phyloP scores from a whole-genome alignment of 768 basidiomycete genomes.

The Lactifluus rugatus region DNA sequence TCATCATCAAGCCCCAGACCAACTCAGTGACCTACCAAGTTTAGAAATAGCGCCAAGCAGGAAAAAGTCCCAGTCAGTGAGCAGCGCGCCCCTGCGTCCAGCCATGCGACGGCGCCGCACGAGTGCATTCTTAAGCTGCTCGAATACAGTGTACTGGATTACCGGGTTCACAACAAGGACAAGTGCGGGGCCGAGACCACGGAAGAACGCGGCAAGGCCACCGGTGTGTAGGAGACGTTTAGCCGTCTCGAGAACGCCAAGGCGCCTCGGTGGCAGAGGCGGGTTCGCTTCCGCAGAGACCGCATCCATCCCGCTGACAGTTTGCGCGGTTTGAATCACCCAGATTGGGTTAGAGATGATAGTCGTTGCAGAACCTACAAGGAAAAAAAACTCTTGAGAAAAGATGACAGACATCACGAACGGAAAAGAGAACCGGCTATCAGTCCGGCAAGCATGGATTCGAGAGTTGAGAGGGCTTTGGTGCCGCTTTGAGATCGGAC shows the following conservation, averaged over 20 bases:
- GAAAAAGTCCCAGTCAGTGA: conserved; percentile 89
- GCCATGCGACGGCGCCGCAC: conserved; percentile 50
- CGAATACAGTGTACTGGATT: conserved; percentile 89
- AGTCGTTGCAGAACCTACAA: conserved; percentile 75
- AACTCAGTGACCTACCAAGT: conserved; percentile 41
- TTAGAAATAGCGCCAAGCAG: conserved; percentile 91
- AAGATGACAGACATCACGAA: neutral
- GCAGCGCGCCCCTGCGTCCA: conserved; percentile 33
- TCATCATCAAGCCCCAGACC: neutral
- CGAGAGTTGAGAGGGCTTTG: conserved; percentile 71
- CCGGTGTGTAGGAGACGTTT: conserved; percentile 60
- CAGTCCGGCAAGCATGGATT: conserved; percentile 81
- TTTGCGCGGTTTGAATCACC: conserved; percentile 91
- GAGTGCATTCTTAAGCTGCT: conserved; percentile 85
- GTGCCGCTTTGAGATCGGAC: conserved; percentile 44
- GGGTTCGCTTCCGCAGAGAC: conserved; percentile 9
- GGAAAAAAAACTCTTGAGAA: neutral
- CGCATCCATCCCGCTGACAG: conserved; percentile 46
- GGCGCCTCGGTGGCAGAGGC: conserved; percentile 34
- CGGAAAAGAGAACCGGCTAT: conserved; percentile 55
- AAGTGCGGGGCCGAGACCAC: conserved; percentile 90
- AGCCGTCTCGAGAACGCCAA: conserved; percentile 58
- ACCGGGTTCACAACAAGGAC: conserved; percentile 92
- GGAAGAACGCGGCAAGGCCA: conserved; percentile 79
- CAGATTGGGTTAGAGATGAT: conserved; percentile 91